Base-by-base conservation (phyloP, 2,329 filamentous ascomycete genomes). In the Atkinsonella hypoxylon region DNA sequence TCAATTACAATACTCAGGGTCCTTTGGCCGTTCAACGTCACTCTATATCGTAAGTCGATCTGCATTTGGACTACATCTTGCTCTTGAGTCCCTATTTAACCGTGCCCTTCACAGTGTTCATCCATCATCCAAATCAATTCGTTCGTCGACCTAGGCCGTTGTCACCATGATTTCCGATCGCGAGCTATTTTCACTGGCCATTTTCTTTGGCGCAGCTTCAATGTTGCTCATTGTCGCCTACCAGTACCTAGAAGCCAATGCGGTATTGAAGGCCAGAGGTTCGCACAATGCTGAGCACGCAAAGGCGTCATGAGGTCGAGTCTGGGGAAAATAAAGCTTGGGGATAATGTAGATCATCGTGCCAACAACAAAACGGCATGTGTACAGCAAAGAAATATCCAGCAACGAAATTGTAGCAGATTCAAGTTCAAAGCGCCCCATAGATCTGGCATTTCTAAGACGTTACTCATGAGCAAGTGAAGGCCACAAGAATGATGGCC, bases 181-280 rank as follows among this genome's bases (percentile, higher is more conserved):
- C 67, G 83, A 93, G 58, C 83, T 98, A 61, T 96, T 97, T 77
- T 79, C 79, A 55, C 81, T 98, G 31, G 90, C 93, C 67, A 83
- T 97, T 67, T 91, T 96, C 67, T 86, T 98, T 53, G 93, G 93
- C 72, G 86, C 83, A 50, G 79, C 83, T 40, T 82, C 91, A 56
- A 91, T 97, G 87, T 75, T 96, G 43, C 78, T 98, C 55, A 96
- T 97, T 58, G 82, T 98, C 31, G 71, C 95, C 30, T 97, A 98
- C 71, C 89, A 97, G 69, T 97, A 94, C 72, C 82, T 98, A 61
- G 91, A 97, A 67, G 80, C 95, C 73, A 97, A 98, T 64, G 81
- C 88, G 34, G 44, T 53, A 22, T 43, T 53, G 10, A 54, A 59
- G 13, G 40, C 46, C 15, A 50, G 54, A 4, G 50, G 51, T 10